Evolutionary conservation across 2,329 filamentous ascomycete species (phyloP), one percentile per base, ranked within the genome.

Genomic region (Cercospora nicotianae): DNA sequence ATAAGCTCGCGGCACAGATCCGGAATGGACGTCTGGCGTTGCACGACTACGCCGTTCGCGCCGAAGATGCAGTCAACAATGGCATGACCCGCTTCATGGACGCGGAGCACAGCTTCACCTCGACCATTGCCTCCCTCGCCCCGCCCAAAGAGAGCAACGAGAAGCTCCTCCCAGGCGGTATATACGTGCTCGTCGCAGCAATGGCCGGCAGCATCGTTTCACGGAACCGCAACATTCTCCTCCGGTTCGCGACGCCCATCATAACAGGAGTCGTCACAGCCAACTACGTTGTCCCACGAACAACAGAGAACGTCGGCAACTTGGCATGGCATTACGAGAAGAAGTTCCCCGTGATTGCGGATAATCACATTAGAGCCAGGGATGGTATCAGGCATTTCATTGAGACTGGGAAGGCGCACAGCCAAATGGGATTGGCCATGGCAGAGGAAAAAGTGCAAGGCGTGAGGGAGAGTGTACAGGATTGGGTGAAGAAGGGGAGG

Each of bases 191-290:
- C 31, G 94, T 99, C 59, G 90, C 94, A 51, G 90, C 92, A 75
- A 97, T 99, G 94, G 92, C 95, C 39, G 95, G 94, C 74, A 93
- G 89, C 80, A 98, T 99, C 79, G 84, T 97, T 65, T 89, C 92
- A 65, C 89, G 94, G 71, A 96, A 96, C 84, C 89, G 94, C 75
- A 94, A 91, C 80, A 86, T 98, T 70, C 79, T 97, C 70, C 83
- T 99, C 64, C 89, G 95, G 73, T 89, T 90, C 64, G 84, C 89
- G 1, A 86, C 91, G 1, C 95, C 95, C 10, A 81, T 94, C 60
- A 89, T 90, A 20, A 88, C 97, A 53, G 95, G 94, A 72, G 83
- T 96, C 70, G 89, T 89, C 65, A 91, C 93, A 66, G 93, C 92
- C 67, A 95, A 93, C 88, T 85, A 89, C 69, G 89, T 97, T 45